These are phyloP conservation scores for Petrea volubilis DNA, from an alignment of 257 asterid genomes.

Conservation along the genomic window DNA sequence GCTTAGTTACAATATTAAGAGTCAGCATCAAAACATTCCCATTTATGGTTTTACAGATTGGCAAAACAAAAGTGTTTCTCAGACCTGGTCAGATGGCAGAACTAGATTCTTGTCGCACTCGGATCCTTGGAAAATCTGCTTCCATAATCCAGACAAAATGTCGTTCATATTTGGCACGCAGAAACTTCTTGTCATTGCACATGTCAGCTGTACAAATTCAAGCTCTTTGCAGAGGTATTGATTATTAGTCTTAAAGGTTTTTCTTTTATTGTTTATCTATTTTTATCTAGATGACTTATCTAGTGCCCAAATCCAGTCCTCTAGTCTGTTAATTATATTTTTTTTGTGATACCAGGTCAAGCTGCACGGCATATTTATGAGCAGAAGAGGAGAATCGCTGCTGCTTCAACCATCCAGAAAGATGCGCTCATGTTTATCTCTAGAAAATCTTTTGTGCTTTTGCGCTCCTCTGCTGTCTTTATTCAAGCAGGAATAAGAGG, in stretches of 20 bases:
- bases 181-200: constrained; percentile 44
- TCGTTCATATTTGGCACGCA: constrained; percentile 56
- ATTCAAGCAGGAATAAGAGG: constrained; percentile 75
- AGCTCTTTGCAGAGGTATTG: constrained; percentile 75
- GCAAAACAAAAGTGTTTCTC: constrained; percentile 85
- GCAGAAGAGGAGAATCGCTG: constrained; percentile 58
- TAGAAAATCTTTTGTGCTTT: constrained; percentile 40
- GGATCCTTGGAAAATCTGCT: constrained; percentile 83
- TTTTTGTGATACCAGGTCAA: constrained; percentile 47
- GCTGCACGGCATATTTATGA: constrained; percentile 56
- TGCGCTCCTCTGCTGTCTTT: constrained; percentile 52
- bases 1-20: neutral
- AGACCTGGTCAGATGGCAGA: constrained; percentile 98
- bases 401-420: constrained; percentile 73
- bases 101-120: constrained; percentile 64
- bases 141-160: constrained; percentile 60
- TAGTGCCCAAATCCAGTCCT: constrained; percentile 8
- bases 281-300: neutral
- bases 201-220: constrained; percentile 59
- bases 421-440: constrained; percentile 57
- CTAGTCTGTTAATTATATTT: neutral
- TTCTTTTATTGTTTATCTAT: neutral
- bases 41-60: constrained; percentile 58
- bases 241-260: neutral
- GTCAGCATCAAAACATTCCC: neutral